A percentile compares a stretch with the other conserved stretches of the same genome.
Conservation (phyloP, 148 eudicot genomes). For the Chenopodium album region DNA sequence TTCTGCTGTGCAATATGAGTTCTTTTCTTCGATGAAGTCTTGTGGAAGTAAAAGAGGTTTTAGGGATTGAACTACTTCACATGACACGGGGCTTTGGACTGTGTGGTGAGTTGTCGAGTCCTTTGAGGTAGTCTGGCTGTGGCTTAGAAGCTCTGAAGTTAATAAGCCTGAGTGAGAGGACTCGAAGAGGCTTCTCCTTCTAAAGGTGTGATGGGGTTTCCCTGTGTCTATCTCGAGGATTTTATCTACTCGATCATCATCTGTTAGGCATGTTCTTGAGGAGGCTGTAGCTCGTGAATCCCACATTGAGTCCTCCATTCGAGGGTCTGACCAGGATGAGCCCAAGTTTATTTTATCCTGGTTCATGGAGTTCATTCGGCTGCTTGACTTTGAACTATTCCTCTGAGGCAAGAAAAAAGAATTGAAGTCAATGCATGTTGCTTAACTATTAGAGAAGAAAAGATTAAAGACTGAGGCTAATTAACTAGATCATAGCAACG, state of each 20-base stretch:
- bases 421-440: background rate
- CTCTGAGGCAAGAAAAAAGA: slow-evolving; percentile 30
- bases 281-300: slow-evolving; percentile 24
- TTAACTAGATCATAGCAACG: no score
- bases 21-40: slow-evolving; percentile 37
- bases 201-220: slow-evolving; percentile 35
- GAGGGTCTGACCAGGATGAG: slow-evolving; percentile 44
- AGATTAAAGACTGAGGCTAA: background rate
- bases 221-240: slow-evolving; percentile 64
- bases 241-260: slow-evolving; percentile 48
- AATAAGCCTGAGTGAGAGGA: slow-evolving; percentile 34
- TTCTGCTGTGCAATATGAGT: slow-evolving; percentile 55
- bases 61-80: slow-evolving; percentile 50
- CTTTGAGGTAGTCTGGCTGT: slow-evolving; percentile 56
- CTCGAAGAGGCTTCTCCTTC: slow-evolving; percentile 48
- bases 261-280: slow-evolving; percentile 25
- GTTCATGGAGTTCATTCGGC: slow-evolving; percentile 23
- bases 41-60: slow-evolving; percentile 36
- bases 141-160: slow-evolving; percentile 52
- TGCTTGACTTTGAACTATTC: slow-evolving; percentile 46
- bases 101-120: slow-evolving; percentile 60
- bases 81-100: slow-evolving; percentile 46
- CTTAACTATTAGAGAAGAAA: no score
- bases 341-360: slow-evolving; percentile 29
- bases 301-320: slow-evolving; percentile 31